These are phyloP conservation scores for Caloboletus firmus DNA, from an alignment of 1,284 basidiomycete genomes.

Conservation along the genomic window DNA sequence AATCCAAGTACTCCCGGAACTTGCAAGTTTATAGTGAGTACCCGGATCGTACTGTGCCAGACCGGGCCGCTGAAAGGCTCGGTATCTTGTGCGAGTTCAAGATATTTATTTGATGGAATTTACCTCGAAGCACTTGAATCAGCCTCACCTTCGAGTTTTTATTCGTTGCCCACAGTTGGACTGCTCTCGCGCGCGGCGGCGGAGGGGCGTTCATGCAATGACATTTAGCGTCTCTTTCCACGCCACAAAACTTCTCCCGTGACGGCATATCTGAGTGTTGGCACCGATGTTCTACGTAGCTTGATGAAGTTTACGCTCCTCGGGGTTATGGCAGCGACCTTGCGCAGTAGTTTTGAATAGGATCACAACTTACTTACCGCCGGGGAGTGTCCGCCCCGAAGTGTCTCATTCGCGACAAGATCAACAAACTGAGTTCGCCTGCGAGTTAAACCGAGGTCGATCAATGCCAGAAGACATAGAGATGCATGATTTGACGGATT, in stretches of 20 bases:
- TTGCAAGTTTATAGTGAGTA: neutral
- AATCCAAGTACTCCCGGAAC: neutral
- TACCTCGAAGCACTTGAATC: neutral
- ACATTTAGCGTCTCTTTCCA: too few species aligned
- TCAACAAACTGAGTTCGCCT: conserved; percentile 11
- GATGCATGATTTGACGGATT: neutral
- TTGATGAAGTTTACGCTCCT: too few species aligned
- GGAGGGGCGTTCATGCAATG: neutral
- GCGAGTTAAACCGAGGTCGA: conserved; percentile 1
- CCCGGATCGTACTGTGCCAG: neutral
- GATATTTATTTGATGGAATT: neutral
- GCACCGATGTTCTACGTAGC: too few species aligned
- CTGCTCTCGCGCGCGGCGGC: too few species aligned
- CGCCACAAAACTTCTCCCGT: neutral
- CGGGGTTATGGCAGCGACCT: neutral
- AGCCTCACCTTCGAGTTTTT: neutral
- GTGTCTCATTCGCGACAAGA: neutral
- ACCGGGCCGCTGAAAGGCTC: too few species aligned
- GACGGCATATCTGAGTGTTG: neutral
- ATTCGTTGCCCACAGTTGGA: neutral
- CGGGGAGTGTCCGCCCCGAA: neutral
- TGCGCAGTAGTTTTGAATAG: neutral
- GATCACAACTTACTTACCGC: neutral
- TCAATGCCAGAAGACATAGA: neutral
- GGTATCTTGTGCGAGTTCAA: neutral